Percentiles rank a stretch among this genome's conserved stretches.
These are phyloP conservation scores for Oryza glumipatula DNA, from an alignment of 176 grass and related monocot species.

Conservation along the genomic window DNA sequence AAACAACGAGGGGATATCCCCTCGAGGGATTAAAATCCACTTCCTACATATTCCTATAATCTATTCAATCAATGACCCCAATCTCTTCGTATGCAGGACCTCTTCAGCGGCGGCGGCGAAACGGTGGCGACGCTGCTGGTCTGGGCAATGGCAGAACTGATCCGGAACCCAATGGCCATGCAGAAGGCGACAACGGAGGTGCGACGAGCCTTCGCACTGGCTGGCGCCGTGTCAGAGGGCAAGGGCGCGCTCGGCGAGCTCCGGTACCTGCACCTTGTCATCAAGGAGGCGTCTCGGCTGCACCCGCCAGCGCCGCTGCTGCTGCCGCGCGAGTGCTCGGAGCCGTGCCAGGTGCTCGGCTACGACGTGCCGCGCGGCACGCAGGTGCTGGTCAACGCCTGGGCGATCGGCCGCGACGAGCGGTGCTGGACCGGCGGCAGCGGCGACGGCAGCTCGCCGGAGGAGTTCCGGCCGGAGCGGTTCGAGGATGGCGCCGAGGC, in stretches of 20 bases:
- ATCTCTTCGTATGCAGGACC: conserved; percentile 25
- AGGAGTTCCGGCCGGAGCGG: conserved; percentile 50
- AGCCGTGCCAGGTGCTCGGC: conserved; percentile 32
- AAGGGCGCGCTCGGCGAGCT: too few species aligned
- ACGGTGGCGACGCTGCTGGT: background rate
- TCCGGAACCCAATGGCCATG: too few species aligned
- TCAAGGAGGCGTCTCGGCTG: background rate
- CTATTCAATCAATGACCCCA: background rate
- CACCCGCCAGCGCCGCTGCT: too few species aligned
- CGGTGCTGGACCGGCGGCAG: conserved; percentile 24
- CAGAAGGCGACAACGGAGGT: too few species aligned
- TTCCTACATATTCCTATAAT: too few species aligned
- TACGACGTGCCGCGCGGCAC: conserved; percentile 44
- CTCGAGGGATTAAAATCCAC: too few species aligned
- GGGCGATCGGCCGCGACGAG: conserved; percentile 53
- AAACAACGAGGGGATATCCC: too few species aligned
- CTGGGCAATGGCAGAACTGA: too few species aligned
- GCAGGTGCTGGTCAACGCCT: conserved; percentile 51
- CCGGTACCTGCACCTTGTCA: too few species aligned
- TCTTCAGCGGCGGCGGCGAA: conserved; percentile 55
- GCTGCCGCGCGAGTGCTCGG: too few species aligned
- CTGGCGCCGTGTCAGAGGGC: too few species aligned
- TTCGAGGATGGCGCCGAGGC: conserved; percentile 30
- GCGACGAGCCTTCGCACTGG: too few species aligned
- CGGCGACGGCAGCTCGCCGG: conserved; percentile 19